Evolutionary conservation across 495 filamentous ascomycete species (phyloP).

Genomic region (Aspergillus ellipticus): DNA sequence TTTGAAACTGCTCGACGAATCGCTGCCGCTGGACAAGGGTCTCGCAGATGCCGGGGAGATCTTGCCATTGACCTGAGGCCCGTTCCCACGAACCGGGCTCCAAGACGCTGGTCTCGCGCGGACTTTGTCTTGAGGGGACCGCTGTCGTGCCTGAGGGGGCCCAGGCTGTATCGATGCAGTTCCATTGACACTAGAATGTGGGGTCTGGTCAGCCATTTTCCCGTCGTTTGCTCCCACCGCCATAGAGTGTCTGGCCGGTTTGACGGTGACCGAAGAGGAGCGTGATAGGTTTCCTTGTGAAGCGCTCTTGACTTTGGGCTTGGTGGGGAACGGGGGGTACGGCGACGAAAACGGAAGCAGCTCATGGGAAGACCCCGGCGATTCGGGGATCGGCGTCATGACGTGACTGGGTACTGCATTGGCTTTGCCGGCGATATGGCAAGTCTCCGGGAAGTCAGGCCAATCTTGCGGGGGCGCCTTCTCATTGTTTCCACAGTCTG

Average conservation of each 20-base stretch:
- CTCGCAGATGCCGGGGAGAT: constrained; percentile 21
- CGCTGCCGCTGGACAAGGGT: constrained; percentile 50
- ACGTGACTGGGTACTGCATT: constrained; percentile 21
- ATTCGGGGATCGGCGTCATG: constrained; percentile 16
- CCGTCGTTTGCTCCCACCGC: constrained; percentile 19
- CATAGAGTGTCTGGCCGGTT: constrained; percentile 20
- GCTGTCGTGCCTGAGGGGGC: neutral
- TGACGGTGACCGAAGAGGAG: constrained; percentile 11
- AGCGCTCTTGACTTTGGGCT: constrained; percentile 1
- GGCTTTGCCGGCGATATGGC: constrained; percentile 21
- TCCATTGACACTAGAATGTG: neutral
- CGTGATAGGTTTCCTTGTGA: neutral
- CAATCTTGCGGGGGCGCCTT: constrained; percentile 3
- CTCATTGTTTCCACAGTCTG: neutral
- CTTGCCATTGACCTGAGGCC: constrained; percentile 3
- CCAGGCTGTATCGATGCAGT: neutral
- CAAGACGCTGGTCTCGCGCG: constrained; percentile 26
- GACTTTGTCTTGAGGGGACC: constrained; percentile 5
- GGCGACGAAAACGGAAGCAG: constrained; percentile 19
- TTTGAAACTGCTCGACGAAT: constrained; percentile 62
- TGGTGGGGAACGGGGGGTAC: constrained; percentile 17
- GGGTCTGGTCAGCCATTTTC: neutral
- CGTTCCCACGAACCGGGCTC: constrained; percentile 21
- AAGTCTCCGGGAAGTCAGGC: constrained; percentile 14
- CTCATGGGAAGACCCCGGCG: constrained; percentile 16